A percentile compares a stretch with the other conserved stretches of the same genome.
Conservation (phyloP, 768 basidiomycete species). For the Cyclocybe aegerita region DNA sequence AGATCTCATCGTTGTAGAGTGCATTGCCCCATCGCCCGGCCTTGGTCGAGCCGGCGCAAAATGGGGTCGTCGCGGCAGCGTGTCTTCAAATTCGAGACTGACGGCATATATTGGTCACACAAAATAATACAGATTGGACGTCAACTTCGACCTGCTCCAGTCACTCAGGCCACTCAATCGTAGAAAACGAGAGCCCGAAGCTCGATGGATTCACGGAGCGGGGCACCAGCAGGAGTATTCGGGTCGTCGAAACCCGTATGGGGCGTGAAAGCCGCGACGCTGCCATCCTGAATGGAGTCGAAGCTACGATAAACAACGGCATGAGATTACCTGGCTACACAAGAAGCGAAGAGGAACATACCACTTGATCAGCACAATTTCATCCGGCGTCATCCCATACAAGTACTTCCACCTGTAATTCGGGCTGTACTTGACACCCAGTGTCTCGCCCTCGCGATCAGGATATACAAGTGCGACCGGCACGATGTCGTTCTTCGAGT, state of each 20-base stretch:
- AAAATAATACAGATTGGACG: no score
- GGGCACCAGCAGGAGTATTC: constrained; percentile 47
- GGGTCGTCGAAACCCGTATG: constrained; percentile 65
- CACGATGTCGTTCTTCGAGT: constrained; percentile 38
- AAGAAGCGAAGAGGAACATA: not conserved
- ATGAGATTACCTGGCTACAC: not conserved
- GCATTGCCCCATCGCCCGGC: no score
- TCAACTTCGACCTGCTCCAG: no score
- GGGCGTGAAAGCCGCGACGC: constrained; percentile 55
- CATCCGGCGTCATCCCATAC: constrained; percentile 44
- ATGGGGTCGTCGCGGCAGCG: no score
- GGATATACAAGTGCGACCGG: constrained; percentile 47
- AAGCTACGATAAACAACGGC: constrained; percentile 13
- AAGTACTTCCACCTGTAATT: constrained; percentile 53
- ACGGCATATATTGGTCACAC: no score
- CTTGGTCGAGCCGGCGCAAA: no score
- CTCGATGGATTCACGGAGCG: constrained; percentile 59
- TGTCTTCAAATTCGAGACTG: no score
- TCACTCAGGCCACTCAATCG: constrained; percentile 26
- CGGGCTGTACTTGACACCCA: constrained; percentile 42
- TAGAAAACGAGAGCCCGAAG: constrained; percentile 65
- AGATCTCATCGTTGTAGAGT: no score
- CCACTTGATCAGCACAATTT: constrained; percentile 51
- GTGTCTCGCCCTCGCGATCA: constrained; percentile 52
- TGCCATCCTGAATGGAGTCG: constrained; percentile 38